Conservation (phyloP, 345 rosid species). For the Microthlaspi erraticum region DNA sequence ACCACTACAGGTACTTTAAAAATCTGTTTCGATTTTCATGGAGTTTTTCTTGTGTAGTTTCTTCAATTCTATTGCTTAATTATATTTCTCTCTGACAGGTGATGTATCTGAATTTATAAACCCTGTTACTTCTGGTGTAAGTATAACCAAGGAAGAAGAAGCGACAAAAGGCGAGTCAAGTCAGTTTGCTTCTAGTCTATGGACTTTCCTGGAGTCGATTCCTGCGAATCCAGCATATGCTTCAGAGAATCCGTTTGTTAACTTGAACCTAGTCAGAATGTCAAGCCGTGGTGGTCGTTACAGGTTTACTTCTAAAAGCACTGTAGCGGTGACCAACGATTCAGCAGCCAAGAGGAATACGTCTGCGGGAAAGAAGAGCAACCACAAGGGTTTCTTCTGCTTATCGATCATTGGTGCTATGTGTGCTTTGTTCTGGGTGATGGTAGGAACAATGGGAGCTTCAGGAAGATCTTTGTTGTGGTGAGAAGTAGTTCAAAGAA, state of each 20-base stretch:
- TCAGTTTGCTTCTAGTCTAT: constrained; percentile 63
- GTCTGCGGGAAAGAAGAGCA: constrained; percentile 28
- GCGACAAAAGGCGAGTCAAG: constrained; percentile 40
- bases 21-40: too few relatives aligned
- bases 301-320: constrained; percentile 46
- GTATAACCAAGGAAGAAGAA: constrained; percentile 13
- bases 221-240: constrained; percentile 90
- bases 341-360: constrained; percentile 44
- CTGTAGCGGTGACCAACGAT: constrained; percentile 26
- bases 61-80: neutral
- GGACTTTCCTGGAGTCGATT: constrained; percentile 83
- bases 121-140: constrained; percentile 21
- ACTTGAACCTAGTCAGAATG: constrained; percentile 66
- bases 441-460: constrained; percentile 57
- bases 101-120: constrained; percentile 23
- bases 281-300: constrained; percentile 71
- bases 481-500: constrained; percentile 16
- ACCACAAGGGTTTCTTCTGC: constrained; percentile 50
- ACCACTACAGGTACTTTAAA: neutral
- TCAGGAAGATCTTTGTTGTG: constrained; percentile 45
- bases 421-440: constrained; percentile 68
- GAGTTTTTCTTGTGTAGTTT: neutral
- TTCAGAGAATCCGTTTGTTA: constrained; percentile 62
- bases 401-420: constrained; percentile 64
- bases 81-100: constrained; percentile 1